Evolutionary conservation across 306 rosid genomes (phyloP), one percentile per base, ranked within the genome.

Genomic region (Vigna hirtella): DNA sequence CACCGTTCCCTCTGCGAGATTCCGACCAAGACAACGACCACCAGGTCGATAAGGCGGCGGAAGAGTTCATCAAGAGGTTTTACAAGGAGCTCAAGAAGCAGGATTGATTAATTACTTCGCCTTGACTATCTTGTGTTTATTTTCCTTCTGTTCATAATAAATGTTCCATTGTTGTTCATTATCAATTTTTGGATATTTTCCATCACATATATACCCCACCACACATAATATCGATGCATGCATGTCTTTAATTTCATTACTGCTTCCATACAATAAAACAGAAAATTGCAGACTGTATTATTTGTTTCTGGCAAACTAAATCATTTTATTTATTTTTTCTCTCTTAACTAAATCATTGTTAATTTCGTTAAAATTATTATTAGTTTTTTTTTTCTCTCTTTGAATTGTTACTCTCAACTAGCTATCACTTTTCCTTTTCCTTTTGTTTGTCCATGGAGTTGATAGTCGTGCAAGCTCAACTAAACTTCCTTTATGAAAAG

Each of bases 1-100:
- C 99, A 0, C 99, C 99, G 12, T 95, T 93, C 17, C 97, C 98
- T 2, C 40, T 95, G 40, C 76, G 83, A 18, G 88, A 86, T 5
- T 81, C 38, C 0, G 88, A 91, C 12, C 89, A 79, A 0, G 88
- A 71, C 10, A 65, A 51, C 17, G 90, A 90, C 28, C 40, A 76
- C 51, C 87, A 50, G 13, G 93, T 95, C 7, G 97, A 96, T 70
- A 78, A 91, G 77, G 96, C 87, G 1, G 99, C 99, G 0, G 99
- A 90, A 82, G 96, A 79, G 66, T 96, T 93, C 66, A 96, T 96
- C 1, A 84, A 83, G 28, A 89, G 80, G 87, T 96, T 96, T 66
- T 93, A 96, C 85, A 91, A 82, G 64, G 79, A 93, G 5, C 73
- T 90, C 65, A 82, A 83, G 79, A 83, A 58, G 26, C 97, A 95